These are phyloP conservation scores for Colletotrichum sp. DNA, from an alignment of 2,329 filamentous ascomycete species.

Conservation along the genomic window DNA sequence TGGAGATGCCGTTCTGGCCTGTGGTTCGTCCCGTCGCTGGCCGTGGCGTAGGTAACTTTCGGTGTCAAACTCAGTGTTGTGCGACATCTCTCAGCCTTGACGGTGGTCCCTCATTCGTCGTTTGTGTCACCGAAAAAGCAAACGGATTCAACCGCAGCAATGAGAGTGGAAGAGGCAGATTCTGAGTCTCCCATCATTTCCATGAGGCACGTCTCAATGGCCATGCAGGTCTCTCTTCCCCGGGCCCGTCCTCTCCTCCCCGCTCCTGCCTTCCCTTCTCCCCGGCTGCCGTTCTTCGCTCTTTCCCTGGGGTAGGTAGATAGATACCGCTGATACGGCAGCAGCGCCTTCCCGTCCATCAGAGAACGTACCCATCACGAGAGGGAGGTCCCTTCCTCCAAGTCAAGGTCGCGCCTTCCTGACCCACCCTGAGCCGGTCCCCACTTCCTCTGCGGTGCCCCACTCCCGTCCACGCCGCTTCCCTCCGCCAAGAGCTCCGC, in stretches of 20 bases:
- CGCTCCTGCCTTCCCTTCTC: neutral
- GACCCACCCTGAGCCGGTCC: neutral
- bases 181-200: neutral
- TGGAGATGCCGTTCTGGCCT: neutral
- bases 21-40: neutral
- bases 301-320: neutral
- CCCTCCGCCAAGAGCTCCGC: constrained; percentile 20
- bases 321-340: neutral
- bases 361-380: neutral
- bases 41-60: neutral
- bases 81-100: neutral
- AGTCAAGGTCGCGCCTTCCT: neutral
- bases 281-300: neutral
- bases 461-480: constrained; percentile 16
- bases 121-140: neutral
- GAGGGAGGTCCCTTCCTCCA: neutral
- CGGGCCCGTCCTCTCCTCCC: neutral
- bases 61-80: neutral
- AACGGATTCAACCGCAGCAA: neutral
- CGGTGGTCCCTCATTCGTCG: neutral
- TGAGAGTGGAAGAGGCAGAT: neutral
- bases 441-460: constrained; percentile 7
- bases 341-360: neutral
- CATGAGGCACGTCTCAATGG: neutral
- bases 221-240: neutral